Evolutionary conservation across 768 basidiomycete species (phyloP).

Genomic region (Steccherinum ochraceum): DNA sequence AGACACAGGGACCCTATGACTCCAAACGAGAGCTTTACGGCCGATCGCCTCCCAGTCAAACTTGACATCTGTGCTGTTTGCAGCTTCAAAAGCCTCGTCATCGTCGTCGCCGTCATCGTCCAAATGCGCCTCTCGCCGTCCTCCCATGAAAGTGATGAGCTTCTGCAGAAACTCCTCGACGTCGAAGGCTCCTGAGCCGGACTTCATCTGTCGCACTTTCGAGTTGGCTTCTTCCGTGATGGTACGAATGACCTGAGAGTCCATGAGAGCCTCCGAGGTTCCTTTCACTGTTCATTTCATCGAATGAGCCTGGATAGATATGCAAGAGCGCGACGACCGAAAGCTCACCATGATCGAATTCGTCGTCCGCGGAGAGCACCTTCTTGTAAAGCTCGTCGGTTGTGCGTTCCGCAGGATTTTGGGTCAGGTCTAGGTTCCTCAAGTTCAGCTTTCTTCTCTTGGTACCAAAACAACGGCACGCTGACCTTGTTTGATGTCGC

Average conservation of each 20-base stretch:
- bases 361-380: too few species aligned
- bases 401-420: too few species aligned
- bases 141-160: slow-evolving; percentile 72
- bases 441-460: too few species aligned
- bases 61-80: slow-evolving; percentile 27
- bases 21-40: slow-evolving; percentile 75
- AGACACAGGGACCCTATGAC: slow-evolving; percentile 69
- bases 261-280: slow-evolving; percentile 85
- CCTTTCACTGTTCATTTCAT: slow-evolving; percentile 68
- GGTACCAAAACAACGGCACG: too few species aligned
- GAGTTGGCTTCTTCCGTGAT: slow-evolving; percentile 75
- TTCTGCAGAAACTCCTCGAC: slow-evolving; percentile 84
- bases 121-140: slow-evolving; percentile 34
- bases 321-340: too few species aligned
- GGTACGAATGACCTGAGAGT: slow-evolving; percentile 74
- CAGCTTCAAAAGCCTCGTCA: slow-evolving; percentile 37
- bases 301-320: too few species aligned
- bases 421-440: too few species aligned
- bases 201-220: slow-evolving; percentile 88
- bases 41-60: slow-evolving; percentile 88
- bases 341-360: too few species aligned
- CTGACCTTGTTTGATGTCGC: neutral
- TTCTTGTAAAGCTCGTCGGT: too few species aligned
- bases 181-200: slow-evolving; percentile 85
- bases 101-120: slow-evolving; percentile 49